Percentiles rank a stretch among this genome's conserved stretches.
phyloP scores from a whole-genome alignment of 2,329 filamentous ascomycete genomes.

The Eutypella sp. region DNA sequence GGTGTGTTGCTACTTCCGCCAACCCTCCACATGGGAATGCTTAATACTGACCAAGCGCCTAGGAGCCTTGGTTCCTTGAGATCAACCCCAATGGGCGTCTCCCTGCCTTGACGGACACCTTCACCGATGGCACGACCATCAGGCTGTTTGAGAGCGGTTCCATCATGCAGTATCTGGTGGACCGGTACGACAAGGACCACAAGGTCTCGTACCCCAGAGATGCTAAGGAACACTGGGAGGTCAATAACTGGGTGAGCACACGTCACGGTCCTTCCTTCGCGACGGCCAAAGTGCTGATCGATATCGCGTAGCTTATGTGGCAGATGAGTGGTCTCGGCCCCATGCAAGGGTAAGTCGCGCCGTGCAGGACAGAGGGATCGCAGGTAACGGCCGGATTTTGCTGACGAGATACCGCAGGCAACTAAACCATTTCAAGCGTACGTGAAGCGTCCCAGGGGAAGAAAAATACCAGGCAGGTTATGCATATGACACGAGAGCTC shows the following conservation, averaged over 20 bases:
- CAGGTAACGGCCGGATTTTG: background rate
- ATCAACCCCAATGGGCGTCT: conserved; percentile 95
- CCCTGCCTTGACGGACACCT: conserved; percentile 77
- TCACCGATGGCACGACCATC: conserved; percentile 67
- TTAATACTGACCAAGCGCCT: background rate
- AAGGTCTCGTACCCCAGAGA: conserved; percentile 73
- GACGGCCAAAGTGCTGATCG: conserved; percentile 8
- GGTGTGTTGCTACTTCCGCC: conserved; percentile 26
- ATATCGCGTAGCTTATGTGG: conserved; percentile 58
- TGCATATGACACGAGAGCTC: background rate
- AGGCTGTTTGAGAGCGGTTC: conserved; percentile 77
- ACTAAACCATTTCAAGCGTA: conserved; percentile 74
- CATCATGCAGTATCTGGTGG: conserved; percentile 79
- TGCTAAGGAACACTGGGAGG: background rate
- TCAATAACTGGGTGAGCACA: conserved; percentile 33
- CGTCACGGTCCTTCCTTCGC: conserved; percentile 16
- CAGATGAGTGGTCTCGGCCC: conserved; percentile 77
- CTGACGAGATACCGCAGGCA: conserved; percentile 42
- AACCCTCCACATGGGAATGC: conserved; percentile 2
- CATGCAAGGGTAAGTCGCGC: conserved; percentile 57
- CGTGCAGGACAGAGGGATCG: too few relatives aligned
- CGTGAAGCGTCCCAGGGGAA: too few relatives aligned
- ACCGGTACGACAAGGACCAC: conserved; percentile 75
- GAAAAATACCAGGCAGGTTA: background rate
- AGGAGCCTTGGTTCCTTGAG: conserved; percentile 75